Base-by-base conservation (phyloP, 371 early-diverging fungal genomes). In the Rhizopus sp. region DNA sequence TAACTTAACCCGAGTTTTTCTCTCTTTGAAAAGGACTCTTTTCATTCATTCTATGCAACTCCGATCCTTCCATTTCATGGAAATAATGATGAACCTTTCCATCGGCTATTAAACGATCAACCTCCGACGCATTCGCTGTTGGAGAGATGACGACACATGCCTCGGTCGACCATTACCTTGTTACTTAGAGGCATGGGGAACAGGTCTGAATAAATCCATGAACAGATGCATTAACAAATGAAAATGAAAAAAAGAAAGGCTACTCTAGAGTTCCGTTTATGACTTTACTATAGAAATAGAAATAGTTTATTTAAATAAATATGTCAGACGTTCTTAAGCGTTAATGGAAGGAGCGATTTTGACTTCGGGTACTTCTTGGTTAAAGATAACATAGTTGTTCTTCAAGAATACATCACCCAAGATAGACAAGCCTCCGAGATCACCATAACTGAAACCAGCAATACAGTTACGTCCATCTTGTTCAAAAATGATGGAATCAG, bases 351-450 rank as follows among this genome's bases (percentile, higher is more conserved):
- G 23, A 23, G 62, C 51, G 23, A 62, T 62, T 17, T 56, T 48
- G 29, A 62, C 62, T 7, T 57, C 40, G 8, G 62, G 62, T 13
- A 57, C 51, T 7, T 51, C 52, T 34, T 66, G 70, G 32, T 23
- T 23, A 23, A 23, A 23, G 23, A 23, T 23, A 23, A 23, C 23
- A 2, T 23, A 23, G 23, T 23, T 62, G 63, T 68, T 75, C 66
- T 72, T 72, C 57, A 75, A 60, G 51, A 75, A 75, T 5, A 72
- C 68, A 62, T 75, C 76, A 9, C 72, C 76, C 47, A 75, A 17
- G 34, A 75, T 75, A 17, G 62, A 56, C 30, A 62, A 62, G 13
- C 40, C 44, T 32, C 56, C 44, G 16, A 68, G 60, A 17, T 44
- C 52, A 16, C 46, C 57, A 32, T 57, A 62, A 17, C 57, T 57